Base-by-base conservation (phyloP, 1,284 basidiomycete genomes). In the Phaffia rhodozyma region DNA sequence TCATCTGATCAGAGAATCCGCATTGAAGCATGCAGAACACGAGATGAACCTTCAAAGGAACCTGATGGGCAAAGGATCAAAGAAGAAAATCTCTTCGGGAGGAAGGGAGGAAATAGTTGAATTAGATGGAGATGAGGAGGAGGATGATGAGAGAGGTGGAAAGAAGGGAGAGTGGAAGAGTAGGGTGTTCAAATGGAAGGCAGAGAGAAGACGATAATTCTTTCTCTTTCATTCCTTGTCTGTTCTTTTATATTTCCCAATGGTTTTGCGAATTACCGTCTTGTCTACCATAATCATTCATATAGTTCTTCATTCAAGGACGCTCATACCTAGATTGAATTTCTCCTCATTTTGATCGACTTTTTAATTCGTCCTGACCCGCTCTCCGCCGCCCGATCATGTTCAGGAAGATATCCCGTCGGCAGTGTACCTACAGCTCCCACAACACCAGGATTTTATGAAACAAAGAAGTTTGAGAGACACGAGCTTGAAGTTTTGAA, bases 131-230 rank as follows among this genome's bases (percentile, higher is more conserved):
- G 54, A 52, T 6, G 64, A 61, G 20, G 64, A 62, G n/a, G 64
- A 66, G 50, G 55, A 48, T 1, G 55, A 58, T 16, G 55, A 58
- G 52, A 61, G 55, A 56, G 50, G 60, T 16, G 53, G 51, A 34
- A 58, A 43, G 32, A 53, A 58, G 51, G 64, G 64, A 20, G 62
- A 59, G 50, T 66, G 60, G 59, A 66, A 52, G 29, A 61, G 60
- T 1, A 58, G 64, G 55, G 56, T 23, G n/a, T 66, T 66, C 53
- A 66, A 66, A 54, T 66, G 64, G 64, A 60, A 57, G 56, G 64
- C 60, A 6, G 64, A 66, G 64, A 56, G 64, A 23, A 61, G 55
- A 51, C 56, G 58, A 50, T 65, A 52, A 48, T 23, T 11, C 30
- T 55, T 34, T 43, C 38, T 43, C 38, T 16, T 43, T 43, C 9